A percentile compares a stretch with the other conserved stretches of the same genome.
Conservation (phyloP, 2,329 filamentous ascomycete genomes). For the Scedosporium minutisporum region DNA sequence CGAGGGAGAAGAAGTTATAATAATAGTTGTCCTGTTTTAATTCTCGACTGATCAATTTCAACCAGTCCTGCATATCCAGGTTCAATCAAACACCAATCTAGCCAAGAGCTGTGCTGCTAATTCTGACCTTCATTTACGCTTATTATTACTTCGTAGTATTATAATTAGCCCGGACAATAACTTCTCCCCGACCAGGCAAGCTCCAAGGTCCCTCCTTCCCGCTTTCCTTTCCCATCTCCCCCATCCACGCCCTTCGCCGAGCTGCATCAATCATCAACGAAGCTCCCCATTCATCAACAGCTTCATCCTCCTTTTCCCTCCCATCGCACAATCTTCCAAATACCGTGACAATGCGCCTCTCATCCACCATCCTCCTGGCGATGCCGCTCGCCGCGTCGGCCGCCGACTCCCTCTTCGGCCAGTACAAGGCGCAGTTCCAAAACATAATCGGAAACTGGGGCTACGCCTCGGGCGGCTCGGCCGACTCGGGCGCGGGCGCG, state of each 20-base stretch:
- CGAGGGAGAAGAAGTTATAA: not conserved
- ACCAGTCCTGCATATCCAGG: too few species aligned
- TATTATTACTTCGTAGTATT: not conserved
- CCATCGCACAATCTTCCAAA: not conserved
- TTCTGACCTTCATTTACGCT: not conserved
- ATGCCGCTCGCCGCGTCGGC: slow-evolving; percentile 48
- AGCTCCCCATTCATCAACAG: not conserved
- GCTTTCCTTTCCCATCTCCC: not conserved
- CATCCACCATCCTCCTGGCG: slow-evolving; percentile 38
- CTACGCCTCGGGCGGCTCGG: slow-evolving; percentile 30
- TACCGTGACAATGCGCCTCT: slow-evolving; percentile 45
- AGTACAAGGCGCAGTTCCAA: slow-evolving; percentile 55
- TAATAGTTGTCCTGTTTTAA: not conserved
- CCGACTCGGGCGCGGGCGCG: not conserved
- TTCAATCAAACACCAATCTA: not conserved
- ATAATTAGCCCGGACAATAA: not conserved
- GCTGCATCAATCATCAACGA: slow-evolving; percentile 1
- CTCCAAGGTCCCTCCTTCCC: not conserved
- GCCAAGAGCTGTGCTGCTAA: not conserved
- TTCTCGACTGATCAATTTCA: not conserved
- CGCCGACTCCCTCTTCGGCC: slow-evolving; percentile 34
- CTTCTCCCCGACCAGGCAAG: not conserved
- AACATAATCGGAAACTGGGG: slow-evolving; percentile 52
- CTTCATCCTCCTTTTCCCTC: not conserved
- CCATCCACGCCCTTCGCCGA: not conserved